Evolutionary conservation across 2,329 filamentous ascomycete genomes (phyloP).

Genomic region (Colletotrichum falcatum): DNA sequence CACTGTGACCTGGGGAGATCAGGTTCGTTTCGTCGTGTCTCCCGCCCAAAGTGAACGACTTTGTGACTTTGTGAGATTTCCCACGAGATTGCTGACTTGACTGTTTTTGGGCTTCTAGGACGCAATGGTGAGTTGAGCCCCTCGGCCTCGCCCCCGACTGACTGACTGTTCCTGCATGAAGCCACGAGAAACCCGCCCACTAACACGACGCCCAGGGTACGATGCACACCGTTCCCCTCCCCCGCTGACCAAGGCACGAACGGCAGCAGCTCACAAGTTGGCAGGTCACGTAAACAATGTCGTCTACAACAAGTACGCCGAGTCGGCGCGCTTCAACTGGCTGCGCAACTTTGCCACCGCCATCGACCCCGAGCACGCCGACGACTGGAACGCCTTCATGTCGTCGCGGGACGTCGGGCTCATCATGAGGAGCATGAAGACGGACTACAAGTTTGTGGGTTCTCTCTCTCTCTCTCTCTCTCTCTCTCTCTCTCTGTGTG

Average conservation of each 20-base stretch:
- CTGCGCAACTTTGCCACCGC: constrained; percentile 74
- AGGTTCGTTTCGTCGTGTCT: constrained; percentile 66
- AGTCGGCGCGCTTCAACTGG: constrained; percentile 85
- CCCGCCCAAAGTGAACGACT: too few relatives aligned
- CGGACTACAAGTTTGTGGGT: constrained; percentile 89
- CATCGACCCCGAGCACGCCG: constrained; percentile 69
- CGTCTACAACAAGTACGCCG: constrained; percentile 84
- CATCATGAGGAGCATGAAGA: constrained; percentile 83
- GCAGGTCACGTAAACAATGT: constrained; percentile 84
- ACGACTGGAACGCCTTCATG: constrained; percentile 77
- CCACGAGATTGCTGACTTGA: constrained; percentile 4
- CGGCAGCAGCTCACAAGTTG: constrained; percentile 9
- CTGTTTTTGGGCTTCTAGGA: constrained; percentile 4
- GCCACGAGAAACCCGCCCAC: background rate
- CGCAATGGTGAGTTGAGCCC: constrained; percentile 32
- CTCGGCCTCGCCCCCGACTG: background rate
- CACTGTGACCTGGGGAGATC: constrained; percentile 85
- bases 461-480: constrained; percentile 48
- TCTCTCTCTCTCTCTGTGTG: background rate
- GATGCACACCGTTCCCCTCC: background rate
- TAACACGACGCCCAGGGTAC: constrained; percentile 35
- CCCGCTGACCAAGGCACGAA: constrained; percentile 15
- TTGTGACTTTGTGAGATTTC: too few relatives aligned
- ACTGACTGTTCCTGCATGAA: background rate
- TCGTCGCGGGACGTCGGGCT: constrained; percentile 75